Percentiles rank a stretch among this genome's conserved stretches.
Conservation (phyloP, 306 rosid species). For the Arachis stenosperma region DNA sequence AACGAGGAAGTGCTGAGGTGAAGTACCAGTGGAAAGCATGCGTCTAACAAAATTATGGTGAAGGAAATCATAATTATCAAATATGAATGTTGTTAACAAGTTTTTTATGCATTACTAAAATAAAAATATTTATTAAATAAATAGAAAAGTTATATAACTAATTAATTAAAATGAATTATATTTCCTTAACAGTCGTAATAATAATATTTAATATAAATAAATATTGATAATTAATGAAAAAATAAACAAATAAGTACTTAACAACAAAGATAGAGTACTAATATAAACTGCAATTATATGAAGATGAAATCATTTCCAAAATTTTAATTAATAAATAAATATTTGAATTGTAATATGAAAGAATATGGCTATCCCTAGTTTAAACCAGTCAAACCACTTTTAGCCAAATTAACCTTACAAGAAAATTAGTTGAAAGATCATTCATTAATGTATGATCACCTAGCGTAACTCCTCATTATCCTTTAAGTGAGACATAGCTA, state of each 20-base stretch:
- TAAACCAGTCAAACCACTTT: slow-evolving; percentile 13
- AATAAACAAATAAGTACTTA: too few relatives aligned
- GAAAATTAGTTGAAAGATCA: slow-evolving; percentile 5
- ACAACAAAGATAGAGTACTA: too few relatives aligned
- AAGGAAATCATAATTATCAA: slow-evolving; percentile 50
- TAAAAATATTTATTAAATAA: too few relatives aligned
- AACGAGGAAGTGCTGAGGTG: slow-evolving; percentile 92
- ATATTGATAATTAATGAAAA: too few relatives aligned
- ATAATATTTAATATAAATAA: too few relatives aligned
- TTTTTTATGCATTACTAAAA: too few relatives aligned
- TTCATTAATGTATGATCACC: background rate
- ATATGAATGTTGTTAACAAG: background rate
- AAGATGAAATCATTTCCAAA: too few relatives aligned
- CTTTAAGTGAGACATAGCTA: background rate
- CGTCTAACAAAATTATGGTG: slow-evolving; percentile 58
- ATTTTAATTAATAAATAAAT: too few relatives aligned
- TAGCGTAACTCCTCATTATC: background rate
- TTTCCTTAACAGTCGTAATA: too few relatives aligned
- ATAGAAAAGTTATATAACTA: too few relatives aligned
- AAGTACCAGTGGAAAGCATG: slow-evolving; percentile 91
- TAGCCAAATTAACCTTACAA: background rate
- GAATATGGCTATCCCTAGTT: background rate
- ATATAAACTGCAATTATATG: too few relatives aligned
- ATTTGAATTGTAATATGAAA: background rate
- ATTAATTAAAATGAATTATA: too few relatives aligned